These are phyloP conservation scores for Elsinoe batatas DNA, from an alignment of 2,329 filamentous ascomycete species.

Conservation along the genomic window DNA sequence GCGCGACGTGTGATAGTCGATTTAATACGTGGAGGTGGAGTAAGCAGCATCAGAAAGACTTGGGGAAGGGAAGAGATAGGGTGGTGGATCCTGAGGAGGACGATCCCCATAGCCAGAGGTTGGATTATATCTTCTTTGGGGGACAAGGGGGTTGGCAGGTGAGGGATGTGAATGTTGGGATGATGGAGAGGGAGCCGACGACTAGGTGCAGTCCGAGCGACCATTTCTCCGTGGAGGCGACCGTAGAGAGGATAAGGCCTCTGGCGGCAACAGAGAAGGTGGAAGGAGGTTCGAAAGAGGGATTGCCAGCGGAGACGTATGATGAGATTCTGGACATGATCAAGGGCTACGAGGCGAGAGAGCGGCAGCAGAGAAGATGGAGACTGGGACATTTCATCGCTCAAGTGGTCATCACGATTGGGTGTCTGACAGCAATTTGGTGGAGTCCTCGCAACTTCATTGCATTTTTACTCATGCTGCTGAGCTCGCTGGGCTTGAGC, in stretches of 20 bases:
- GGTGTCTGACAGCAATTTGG: constrained; percentile 74
- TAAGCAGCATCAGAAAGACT: constrained; percentile 55
- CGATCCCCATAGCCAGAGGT: constrained; percentile 69
- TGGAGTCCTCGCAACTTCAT: constrained; percentile 70
- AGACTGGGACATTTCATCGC: constrained; percentile 64
- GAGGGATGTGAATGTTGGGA: constrained; percentile 60
- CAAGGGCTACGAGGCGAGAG: constrained; percentile 57
- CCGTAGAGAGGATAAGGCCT: constrained; percentile 38
- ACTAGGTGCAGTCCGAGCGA: constrained; percentile 83
- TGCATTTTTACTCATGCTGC: constrained; percentile 66
- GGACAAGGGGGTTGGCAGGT: constrained; percentile 54
- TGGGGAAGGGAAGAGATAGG: constrained; percentile 56
- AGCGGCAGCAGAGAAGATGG: constrained; percentile 60
- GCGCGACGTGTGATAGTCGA: constrained; percentile 74
- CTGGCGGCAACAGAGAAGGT: neutral
- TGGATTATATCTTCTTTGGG: constrained; percentile 89
- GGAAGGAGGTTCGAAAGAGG: neutral
- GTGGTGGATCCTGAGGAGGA: constrained; percentile 53
- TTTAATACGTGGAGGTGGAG: constrained; percentile 94
- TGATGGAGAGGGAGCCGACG: constrained; percentile 70
- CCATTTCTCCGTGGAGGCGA: constrained; percentile 84
- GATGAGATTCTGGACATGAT: constrained; percentile 66
- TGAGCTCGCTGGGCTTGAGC: constrained; percentile 67
- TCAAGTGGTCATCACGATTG: constrained; percentile 58
- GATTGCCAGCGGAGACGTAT: constrained; percentile 35